phyloP scores from a whole-genome alignment of 768 basidiomycete genomes.

The Russula ochroleuca region DNA sequence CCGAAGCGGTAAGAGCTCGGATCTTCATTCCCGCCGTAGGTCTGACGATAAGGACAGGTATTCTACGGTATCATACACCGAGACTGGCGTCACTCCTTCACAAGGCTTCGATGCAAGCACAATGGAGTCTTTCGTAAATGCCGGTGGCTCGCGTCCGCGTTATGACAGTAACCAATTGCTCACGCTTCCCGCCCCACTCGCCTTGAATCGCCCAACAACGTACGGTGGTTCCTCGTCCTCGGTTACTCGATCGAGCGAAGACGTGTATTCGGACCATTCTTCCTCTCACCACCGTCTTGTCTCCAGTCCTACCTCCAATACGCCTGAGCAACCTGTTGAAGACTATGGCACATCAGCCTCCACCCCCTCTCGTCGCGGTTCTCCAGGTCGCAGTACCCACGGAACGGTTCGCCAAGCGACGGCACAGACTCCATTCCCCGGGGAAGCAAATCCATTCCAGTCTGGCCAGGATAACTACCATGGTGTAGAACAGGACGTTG shows the following conservation, averaged over 20 bases:
- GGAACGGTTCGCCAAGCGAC: constrained; percentile 13
- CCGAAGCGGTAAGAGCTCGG: constrained; percentile 54
- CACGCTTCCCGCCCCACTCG: constrained; percentile 71
- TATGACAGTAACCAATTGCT: constrained; percentile 68
- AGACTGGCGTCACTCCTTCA: constrained; percentile 57
- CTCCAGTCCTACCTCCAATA: constrained; percentile 32
- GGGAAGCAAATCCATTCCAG: constrained; percentile 14
- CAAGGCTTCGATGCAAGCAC: constrained; percentile 56
- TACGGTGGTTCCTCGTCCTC: constrained; percentile 37
- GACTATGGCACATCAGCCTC: constrained; percentile 12
- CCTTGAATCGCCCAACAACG: constrained; percentile 47
- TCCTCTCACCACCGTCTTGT: constrained; percentile 44
- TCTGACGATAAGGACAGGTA: constrained; percentile 49
- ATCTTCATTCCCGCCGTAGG: constrained; percentile 20
- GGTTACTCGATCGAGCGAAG: constrained; percentile 34
- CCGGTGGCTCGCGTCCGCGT: constrained; percentile 45
- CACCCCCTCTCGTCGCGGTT: constrained; percentile 17
- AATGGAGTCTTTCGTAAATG: constrained; percentile 49
- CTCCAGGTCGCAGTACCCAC: too few relatives aligned
- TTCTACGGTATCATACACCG: constrained; percentile 74
- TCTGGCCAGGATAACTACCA: constrained; percentile 8
- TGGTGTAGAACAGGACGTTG: constrained; percentile 7
- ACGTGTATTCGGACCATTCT: constrained; percentile 40
- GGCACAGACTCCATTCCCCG: constrained; percentile 10
- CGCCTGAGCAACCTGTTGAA: constrained; percentile 34